phyloP scores from a whole-genome alignment of 225 moss, liverwort and hornwort species.

The Pseudoscleropodium purum region DNA sequence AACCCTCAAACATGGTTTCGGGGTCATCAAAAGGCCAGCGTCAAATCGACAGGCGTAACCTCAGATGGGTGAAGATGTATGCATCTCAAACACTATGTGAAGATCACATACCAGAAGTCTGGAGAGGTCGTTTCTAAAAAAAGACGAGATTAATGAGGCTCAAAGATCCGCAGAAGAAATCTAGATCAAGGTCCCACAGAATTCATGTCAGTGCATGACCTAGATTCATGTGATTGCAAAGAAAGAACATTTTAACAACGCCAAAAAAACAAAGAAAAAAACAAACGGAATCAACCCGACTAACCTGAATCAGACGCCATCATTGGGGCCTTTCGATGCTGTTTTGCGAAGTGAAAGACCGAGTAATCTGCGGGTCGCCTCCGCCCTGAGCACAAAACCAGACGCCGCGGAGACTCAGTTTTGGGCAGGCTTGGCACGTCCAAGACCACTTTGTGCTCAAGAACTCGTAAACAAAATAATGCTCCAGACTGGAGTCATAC shows the following conservation, averaged over 20 bases:
- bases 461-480: not conserved
- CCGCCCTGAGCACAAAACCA: slow-evolving; percentile 29
- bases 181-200: slow-evolving; percentile 1
- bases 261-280: not conserved
- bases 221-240: not conserved
- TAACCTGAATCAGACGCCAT: slow-evolving; percentile 9
- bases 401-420: not conserved
- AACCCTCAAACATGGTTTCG: not conserved
- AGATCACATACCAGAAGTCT: not conserved
- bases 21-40: not conserved
- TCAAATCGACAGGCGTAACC: not conserved
- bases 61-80: not conserved
- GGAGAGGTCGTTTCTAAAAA: not conserved
- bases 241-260: not conserved
- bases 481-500: not conserved
- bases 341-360: slow-evolving; percentile 23
- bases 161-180: not conserved
- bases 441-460: not conserved
- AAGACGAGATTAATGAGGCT: not conserved
- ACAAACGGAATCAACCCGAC: not conserved
- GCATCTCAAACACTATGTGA: not conserved
- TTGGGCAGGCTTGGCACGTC: not conserved
- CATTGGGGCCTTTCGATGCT: slow-evolving; percentile 4
- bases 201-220: not conserved
- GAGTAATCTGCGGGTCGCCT: slow-evolving; percentile 45